A percentile compares a stretch with the other conserved stretches of the same genome.
These are phyloP conservation scores for Neopestalotiopsis sp. DNA, from an alignment of 2,329 filamentous ascomycete species.

Conservation along the genomic window DNA sequence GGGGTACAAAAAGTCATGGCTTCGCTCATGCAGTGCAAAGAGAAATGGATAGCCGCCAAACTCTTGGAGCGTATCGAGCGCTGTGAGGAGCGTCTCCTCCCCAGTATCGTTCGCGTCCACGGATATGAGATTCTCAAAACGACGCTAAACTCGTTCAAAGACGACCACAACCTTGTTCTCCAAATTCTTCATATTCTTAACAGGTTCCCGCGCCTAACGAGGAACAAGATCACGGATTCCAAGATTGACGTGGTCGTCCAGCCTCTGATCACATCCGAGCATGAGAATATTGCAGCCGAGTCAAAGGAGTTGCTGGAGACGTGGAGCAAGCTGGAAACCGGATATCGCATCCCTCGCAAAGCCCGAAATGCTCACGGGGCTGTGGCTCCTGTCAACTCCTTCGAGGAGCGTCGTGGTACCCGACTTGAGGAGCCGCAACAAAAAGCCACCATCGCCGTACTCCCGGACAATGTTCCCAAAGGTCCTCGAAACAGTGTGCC, in stretches of 20 bases:
- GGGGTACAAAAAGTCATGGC: slow-evolving; percentile 54
- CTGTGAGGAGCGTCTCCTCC: slow-evolving; percentile 84
- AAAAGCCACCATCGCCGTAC: slow-evolving; percentile 43
- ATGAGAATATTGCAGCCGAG: slow-evolving; percentile 76
- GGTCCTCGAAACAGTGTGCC: slow-evolving; percentile 64
- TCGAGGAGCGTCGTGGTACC: slow-evolving; percentile 69
- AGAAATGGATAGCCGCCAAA: slow-evolving; percentile 99
- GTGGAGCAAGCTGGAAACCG: slow-evolving; percentile 89
- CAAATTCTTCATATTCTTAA: slow-evolving; percentile 91
- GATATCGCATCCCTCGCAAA: slow-evolving; percentile 93
- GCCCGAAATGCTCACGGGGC: slow-evolving; percentile 65
- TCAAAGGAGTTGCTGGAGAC: slow-evolving; percentile 75
- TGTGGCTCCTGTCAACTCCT: slow-evolving; percentile 56
- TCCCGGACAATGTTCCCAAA: slow-evolving; percentile 58
- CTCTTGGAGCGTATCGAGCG: slow-evolving; percentile 86
- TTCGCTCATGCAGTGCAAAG: slow-evolving; percentile 94
- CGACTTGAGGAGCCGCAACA: slow-evolving; percentile 45
- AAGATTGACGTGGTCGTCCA: slow-evolving; percentile 88
- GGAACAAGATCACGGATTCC: slow-evolving; percentile 96
- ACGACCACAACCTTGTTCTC: slow-evolving; percentile 87
- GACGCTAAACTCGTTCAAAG: slow-evolving; percentile 80
- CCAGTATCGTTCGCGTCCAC: slow-evolving; percentile 94
- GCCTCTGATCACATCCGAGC: slow-evolving; percentile 67
- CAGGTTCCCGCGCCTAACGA: slow-evolving; percentile 85
- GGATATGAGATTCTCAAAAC: slow-evolving; percentile 95